phyloP scores from a whole-genome alignment of 257 asterid species.

The Solanum neorickii region DNA sequence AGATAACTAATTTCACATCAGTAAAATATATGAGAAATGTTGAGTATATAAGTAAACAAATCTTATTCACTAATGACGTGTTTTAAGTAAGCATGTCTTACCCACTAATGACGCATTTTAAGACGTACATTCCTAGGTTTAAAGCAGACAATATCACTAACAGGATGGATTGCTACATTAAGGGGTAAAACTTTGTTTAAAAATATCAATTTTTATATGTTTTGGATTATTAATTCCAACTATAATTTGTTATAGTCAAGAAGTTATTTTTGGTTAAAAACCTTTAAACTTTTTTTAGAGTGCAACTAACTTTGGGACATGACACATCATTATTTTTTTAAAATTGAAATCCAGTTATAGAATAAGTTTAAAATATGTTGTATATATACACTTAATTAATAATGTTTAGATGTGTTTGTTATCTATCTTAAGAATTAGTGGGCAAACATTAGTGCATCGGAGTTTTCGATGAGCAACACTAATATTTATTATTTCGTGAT shows the following conservation, averaged over 20 bases:
- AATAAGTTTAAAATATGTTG: not conserved
- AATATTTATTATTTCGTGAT: not conserved
- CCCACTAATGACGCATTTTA: not conserved
- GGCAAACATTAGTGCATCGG: not conserved
- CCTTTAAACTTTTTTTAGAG: not conserved
- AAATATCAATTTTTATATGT: not conserved
- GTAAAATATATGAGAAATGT: no score
- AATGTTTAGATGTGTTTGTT: not conserved
- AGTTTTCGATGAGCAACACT: not conserved
- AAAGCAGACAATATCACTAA: not conserved
- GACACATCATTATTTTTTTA: not conserved
- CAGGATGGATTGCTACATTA: not conserved
- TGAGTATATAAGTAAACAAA: no score
- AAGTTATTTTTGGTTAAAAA: not conserved
- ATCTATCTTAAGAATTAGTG: not conserved
- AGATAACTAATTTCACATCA: not conserved
- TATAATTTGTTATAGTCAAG: not conserved
- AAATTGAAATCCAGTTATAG: not conserved
- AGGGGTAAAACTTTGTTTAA: not conserved
- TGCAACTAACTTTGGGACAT: not conserved
- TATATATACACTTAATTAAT: not conserved
- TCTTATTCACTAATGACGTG: no score
- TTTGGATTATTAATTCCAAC: not conserved
- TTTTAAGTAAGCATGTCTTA: not conserved
- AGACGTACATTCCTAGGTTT: no score